Percentiles rank a stretch among this genome's conserved stretches.
Evolutionary conservation across 352 stramenopile species (phyloP).

Genomic region (Thalassiosira exigua): DNA sequence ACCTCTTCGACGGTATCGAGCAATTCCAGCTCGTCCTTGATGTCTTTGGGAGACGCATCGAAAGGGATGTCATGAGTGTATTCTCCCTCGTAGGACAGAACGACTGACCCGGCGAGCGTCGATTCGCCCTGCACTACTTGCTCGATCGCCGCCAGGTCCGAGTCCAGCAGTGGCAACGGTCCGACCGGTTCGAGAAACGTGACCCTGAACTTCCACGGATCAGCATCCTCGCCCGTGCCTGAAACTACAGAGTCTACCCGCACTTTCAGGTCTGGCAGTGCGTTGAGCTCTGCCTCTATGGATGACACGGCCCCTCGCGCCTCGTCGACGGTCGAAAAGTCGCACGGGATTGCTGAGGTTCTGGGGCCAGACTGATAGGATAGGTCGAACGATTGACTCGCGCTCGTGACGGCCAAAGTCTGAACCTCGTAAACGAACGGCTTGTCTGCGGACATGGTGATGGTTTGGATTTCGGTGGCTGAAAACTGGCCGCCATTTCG

Average conservation of each 20-base stretch:
- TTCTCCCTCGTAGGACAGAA: slow-evolving; percentile 90
- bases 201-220: slow-evolving; percentile 73
- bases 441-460: slow-evolving; percentile 90
- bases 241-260: slow-evolving; percentile 29
- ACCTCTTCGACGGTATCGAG: slow-evolving; percentile 78
- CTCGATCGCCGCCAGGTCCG: slow-evolving; percentile 46
- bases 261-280: slow-evolving; percentile 42
- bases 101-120: slow-evolving; percentile 91
- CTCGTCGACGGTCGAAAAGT: slow-evolving; percentile 45
- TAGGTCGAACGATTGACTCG: slow-evolving; percentile 54
- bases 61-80: slow-evolving; percentile 92
- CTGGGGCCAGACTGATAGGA: slow-evolving; percentile 53
- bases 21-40: slow-evolving; percentile 90
- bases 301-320: slow-evolving; percentile 20
- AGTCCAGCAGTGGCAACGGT: slow-evolving; percentile 87
- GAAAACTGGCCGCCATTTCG: slow-evolving; percentile 70
- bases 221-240: slow-evolving; percentile 19
- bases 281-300: slow-evolving; percentile 52
- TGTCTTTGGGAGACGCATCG: slow-evolving; percentile 86
- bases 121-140: slow-evolving; percentile 86
- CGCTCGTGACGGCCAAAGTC: slow-evolving; percentile 87
- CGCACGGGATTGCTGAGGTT: slow-evolving; percentile 83
- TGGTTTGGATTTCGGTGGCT: slow-evolving; percentile 93
- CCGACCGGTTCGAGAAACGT: slow-evolving; percentile 93
- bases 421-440: slow-evolving; percentile 91